Conservation (phyloP, 1,284 basidiomycete genomes). For the Puccinia polysora region DNA sequence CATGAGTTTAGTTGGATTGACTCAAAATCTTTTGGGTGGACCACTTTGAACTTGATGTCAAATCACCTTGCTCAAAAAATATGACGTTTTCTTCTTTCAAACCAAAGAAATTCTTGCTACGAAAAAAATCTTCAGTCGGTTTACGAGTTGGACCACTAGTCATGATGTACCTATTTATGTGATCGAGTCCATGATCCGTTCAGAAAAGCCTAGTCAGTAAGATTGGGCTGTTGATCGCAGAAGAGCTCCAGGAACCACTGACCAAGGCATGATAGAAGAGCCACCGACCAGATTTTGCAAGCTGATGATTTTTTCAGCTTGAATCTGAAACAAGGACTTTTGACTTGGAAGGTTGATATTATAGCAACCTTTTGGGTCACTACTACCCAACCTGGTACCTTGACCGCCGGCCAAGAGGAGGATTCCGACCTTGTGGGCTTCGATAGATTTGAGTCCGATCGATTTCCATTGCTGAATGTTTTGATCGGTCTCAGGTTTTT, state of each 20-base stretch:
- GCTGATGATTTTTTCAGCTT: conserved; percentile 85
- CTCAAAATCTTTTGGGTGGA: no score
- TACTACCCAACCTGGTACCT: conserved; percentile 87
- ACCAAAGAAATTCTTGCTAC: conserved; percentile 74
- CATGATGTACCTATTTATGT: conserved; percentile 87
- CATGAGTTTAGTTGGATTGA: background rate
- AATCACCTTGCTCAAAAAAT: conserved; percentile 97
- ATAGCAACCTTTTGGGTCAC: conserved; percentile 94
- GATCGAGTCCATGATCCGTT: background rate
- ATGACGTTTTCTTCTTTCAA: conserved; percentile 73
- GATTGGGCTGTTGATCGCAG: background rate
- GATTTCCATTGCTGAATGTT: conserved; percentile 61
- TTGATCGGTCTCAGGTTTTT: conserved; percentile 1
- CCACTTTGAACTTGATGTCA: no score
- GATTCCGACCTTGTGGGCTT: conserved; percentile 77
- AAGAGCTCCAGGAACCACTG: background rate
- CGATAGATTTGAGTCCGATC: conserved; percentile 74
- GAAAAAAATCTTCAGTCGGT: conserved; percentile 83
- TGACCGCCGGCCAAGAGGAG: conserved; percentile 97
- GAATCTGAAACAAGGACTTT: conserved; percentile 91
- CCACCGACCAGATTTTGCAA: conserved; percentile 67
- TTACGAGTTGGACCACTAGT: conserved; percentile 89
- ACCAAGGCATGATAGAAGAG: conserved; percentile 26
- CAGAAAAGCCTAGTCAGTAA: background rate
- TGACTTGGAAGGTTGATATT: conserved; percentile 88